These are phyloP conservation scores for Rhododendron henanense DNA, from an alignment of 148 eudicot genomes.

Conservation along the genomic window DNA sequence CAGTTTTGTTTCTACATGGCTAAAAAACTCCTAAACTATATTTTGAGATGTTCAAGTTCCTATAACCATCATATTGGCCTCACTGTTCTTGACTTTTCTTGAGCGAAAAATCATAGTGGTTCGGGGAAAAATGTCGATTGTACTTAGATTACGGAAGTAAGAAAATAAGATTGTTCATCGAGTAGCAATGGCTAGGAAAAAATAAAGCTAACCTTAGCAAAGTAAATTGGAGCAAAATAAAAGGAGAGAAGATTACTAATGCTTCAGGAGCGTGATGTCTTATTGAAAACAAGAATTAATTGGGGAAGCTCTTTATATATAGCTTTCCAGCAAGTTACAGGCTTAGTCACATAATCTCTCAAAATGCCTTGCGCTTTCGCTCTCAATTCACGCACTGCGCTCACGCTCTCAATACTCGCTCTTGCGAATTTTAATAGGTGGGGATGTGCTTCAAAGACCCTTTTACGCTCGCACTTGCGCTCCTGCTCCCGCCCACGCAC, in stretches of 20 bases:
- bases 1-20: background rate
- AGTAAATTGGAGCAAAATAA: background rate
- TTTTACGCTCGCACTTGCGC: background rate
- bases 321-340: background rate
- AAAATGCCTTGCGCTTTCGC: too few species aligned
- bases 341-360: background rate
- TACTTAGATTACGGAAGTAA: background rate
- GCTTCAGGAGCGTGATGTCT: background rate
- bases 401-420: background rate
- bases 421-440: background rate
- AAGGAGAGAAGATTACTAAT: background rate
- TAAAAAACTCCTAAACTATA: background rate
- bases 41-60: background rate
- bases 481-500: background rate
- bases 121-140: background rate
- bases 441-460: background rate
- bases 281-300: background rate
- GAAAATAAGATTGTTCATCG: background rate
- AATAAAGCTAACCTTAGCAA: background rate
- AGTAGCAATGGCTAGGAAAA: background rate
- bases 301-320: conserved; percentile 11
- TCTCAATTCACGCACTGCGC: too few species aligned
- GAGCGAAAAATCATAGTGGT: background rate
- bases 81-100: background rate
- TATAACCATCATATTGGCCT: background rate